phyloP scores from a whole-genome alignment of 2,329 filamentous ascomycete genomes.

The Echinosphaeria canescens region DNA sequence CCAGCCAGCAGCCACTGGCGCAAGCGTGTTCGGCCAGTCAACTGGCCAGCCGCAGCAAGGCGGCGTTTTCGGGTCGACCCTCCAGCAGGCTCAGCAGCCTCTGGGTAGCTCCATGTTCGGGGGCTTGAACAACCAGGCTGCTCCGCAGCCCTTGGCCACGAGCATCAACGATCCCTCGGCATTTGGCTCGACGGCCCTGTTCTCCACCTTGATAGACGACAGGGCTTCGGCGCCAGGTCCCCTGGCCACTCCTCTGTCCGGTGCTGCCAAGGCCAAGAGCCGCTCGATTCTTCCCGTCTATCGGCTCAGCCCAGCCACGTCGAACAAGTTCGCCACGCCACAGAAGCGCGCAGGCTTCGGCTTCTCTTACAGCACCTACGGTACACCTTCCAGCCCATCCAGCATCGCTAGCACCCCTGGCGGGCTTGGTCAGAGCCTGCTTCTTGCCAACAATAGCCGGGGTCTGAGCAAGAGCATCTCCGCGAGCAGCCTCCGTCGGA shows the following conservation, averaged over 20 bases:
- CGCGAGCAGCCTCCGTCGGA: conserved; percentile 65
- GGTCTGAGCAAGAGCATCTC: conserved; percentile 75
- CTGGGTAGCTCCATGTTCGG: conserved; percentile 37
- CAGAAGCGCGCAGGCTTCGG: conserved; percentile 78
- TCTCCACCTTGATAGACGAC: conserved; percentile 45
- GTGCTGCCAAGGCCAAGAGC: conserved; percentile 53
- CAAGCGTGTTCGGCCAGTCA: conserved; percentile 25
- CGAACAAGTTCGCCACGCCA: conserved; percentile 62
- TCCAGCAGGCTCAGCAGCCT: conserved; percentile 21
- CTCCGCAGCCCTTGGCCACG: conserved; percentile 49
- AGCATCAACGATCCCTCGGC: conserved; percentile 71
- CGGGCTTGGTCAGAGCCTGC: conserved; percentile 40
- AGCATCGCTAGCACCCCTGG: conserved; percentile 49
- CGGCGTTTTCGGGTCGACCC: conserved; percentile 20
- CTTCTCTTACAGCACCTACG: conserved; percentile 84
- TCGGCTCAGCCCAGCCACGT: conserved; percentile 65
- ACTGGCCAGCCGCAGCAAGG: conserved; percentile 17
- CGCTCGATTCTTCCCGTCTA: conserved; percentile 67
- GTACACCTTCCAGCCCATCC: conserved; percentile 52
- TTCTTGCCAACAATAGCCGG: conserved; percentile 43
- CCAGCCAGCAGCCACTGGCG: conserved; percentile 18
- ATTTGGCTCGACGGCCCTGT: conserved; percentile 75
- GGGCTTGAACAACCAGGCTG: conserved; percentile 22
- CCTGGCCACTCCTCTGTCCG: conserved; percentile 71
- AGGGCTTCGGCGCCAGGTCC: conserved; percentile 60